A percentile compares a stretch with the other conserved stretches of the same genome.
These are phyloP conservation scores for Karstenula rhodostoma DNA, from an alignment of 2,329 filamentous ascomycete species.

Conservation along the genomic window DNA sequence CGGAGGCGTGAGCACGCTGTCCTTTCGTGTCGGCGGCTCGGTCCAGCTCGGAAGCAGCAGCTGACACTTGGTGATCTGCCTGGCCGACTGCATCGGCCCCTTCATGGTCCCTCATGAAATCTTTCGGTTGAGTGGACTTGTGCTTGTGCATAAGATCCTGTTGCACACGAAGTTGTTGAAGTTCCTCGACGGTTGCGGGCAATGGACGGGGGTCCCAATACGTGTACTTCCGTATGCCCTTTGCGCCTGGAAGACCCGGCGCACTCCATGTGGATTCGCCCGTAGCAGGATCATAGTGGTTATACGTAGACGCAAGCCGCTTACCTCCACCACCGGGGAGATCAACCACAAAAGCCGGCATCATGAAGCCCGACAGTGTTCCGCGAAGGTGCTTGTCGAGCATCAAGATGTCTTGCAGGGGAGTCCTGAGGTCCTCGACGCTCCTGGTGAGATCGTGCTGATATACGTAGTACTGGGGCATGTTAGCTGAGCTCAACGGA, in stretches of 20 bases:
- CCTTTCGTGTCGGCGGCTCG: background rate
- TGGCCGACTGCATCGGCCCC: background rate
- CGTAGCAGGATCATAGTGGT: slow-evolving; percentile 62
- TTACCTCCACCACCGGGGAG: slow-evolving; percentile 71
- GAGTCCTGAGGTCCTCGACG: slow-evolving; percentile 69
- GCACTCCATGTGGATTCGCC: slow-evolving; percentile 66
- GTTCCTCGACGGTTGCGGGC: background rate
- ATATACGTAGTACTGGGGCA: slow-evolving; percentile 68
- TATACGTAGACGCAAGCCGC: slow-evolving; percentile 62
- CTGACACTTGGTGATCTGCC: too few species aligned
- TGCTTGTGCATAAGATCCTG: slow-evolving; percentile 7
- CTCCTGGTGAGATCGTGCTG: slow-evolving; percentile 69
- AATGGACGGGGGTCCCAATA: slow-evolving; percentile 62
- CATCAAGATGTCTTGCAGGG: slow-evolving; percentile 65
- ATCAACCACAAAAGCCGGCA: slow-evolving; percentile 69
- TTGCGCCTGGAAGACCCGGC: slow-evolving; percentile 59
- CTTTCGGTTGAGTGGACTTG: background rate
- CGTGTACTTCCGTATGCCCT: slow-evolving; percentile 55
- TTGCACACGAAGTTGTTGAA: background rate
- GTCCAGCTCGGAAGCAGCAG: background rate
- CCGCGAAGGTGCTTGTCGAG: slow-evolving; percentile 67
- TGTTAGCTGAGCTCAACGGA: background rate
- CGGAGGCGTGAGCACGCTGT: background rate
- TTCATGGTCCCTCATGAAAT: background rate
- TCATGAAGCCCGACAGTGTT: slow-evolving; percentile 69